Conservation (phyloP, 2,329 filamentous ascomycete species). For the Ascochyta rabiei region DNA sequence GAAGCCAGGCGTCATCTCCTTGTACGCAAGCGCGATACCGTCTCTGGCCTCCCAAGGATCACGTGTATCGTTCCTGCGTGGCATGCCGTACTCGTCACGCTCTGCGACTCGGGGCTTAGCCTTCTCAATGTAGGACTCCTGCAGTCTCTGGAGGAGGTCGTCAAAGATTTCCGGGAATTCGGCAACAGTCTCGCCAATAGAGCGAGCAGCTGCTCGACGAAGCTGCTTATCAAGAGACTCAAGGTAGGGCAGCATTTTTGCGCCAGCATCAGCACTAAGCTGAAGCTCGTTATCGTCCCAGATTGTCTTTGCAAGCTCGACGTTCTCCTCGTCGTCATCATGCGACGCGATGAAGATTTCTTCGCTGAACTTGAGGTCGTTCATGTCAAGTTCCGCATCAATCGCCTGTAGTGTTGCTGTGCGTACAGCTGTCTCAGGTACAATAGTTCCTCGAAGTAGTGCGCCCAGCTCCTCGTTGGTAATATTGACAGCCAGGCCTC, state of each 20-base stretch:
- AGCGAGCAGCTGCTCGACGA: constrained; percentile 79
- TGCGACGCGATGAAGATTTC: constrained; percentile 95
- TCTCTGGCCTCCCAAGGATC: constrained; percentile 93
- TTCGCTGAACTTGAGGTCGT: constrained; percentile 81
- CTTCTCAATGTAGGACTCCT: constrained; percentile 75
- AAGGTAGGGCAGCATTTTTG: constrained; percentile 76
- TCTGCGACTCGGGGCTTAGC: constrained; percentile 83
- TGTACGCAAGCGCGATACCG: constrained; percentile 86
- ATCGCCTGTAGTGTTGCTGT: constrained; percentile 88
- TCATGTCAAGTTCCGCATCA: constrained; percentile 89
- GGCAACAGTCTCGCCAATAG: constrained; percentile 75
- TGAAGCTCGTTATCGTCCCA: constrained; percentile 93
- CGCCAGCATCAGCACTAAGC: constrained; percentile 68
- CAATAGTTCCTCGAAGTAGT: constrained; percentile 78
- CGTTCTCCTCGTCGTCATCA: constrained; percentile 87
- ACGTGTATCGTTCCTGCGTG: constrained; percentile 81
- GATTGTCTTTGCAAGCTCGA: constrained; percentile 80
- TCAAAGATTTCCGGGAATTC: constrained; percentile 65
- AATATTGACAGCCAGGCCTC: constrained; percentile 84
- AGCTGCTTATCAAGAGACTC: constrained; percentile 81
- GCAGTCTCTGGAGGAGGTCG: constrained; percentile 67
- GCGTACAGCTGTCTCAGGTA: constrained; percentile 78
- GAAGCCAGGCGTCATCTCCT: constrained; percentile 76
- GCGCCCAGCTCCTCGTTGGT: constrained; percentile 72
- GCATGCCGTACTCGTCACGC: constrained; percentile 93